A percentile compares a stretch with the other conserved stretches of the same genome.
phyloP scores from a whole-genome alignment of 2,329 filamentous ascomycete species.

The Calonectria montana region DNA sequence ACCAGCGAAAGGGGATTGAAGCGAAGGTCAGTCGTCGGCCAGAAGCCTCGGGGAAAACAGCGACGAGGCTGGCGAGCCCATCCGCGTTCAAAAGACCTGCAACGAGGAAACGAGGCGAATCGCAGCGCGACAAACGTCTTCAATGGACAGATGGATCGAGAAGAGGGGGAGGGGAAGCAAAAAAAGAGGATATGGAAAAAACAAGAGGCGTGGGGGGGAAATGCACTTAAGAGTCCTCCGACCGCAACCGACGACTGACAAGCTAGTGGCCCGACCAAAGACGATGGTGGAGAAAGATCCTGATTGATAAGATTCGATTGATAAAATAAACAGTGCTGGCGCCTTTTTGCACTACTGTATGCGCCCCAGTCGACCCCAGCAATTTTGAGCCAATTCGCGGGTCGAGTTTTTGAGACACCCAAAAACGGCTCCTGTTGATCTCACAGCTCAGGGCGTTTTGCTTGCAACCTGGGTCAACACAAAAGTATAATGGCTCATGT shows the following conservation, averaged over 20 bases:
- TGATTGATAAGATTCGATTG: constrained; percentile 64
- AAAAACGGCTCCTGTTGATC: constrained; percentile 15
- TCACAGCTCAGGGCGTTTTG: background rate
- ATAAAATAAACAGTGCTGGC: constrained; percentile 48
- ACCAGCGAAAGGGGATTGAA: background rate
- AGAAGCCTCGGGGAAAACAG: background rate
- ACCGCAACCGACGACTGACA: constrained; percentile 39
- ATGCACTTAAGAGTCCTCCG: constrained; percentile 43
- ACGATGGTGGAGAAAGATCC: constrained; percentile 44
- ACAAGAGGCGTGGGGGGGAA: constrained; percentile 43
- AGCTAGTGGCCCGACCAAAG: constrained; percentile 51
- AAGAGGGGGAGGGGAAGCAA: constrained; percentile 12
- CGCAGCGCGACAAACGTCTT: constrained; percentile 11
- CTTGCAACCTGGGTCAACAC: background rate
- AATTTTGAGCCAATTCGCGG: constrained; percentile 3
- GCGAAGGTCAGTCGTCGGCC: constrained; percentile 11
- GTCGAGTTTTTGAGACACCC: background rate
- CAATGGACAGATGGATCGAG: constrained; percentile 16
- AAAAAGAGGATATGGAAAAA: constrained; percentile 26
- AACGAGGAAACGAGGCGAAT: constrained; percentile 24
- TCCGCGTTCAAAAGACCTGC: background rate
- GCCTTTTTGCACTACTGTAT: background rate
- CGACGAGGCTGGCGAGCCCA: constrained; percentile 12
- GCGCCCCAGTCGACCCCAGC: constrained; percentile 3
- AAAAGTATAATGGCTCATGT: background rate